Percentiles rank a stretch among this genome's conserved stretches.
Conservation (phyloP, 2,329 filamentous ascomycete genomes). For the Fusarium redolens region DNA sequence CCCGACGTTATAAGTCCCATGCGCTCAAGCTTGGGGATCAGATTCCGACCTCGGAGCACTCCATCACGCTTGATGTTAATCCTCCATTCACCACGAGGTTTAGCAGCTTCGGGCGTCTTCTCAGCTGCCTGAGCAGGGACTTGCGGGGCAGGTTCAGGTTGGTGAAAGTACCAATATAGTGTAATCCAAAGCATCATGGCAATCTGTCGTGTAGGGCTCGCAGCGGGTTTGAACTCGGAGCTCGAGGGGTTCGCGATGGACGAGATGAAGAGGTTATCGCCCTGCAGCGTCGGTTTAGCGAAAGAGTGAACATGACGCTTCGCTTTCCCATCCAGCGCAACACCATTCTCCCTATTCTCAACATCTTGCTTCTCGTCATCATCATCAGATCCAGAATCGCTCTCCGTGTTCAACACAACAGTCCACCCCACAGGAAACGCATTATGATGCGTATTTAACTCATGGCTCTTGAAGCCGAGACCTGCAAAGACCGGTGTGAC, state of each 20-base stretch:
- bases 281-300: slow-evolving; percentile 77
- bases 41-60: slow-evolving; percentile 84
- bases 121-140: slow-evolving; percentile 72
- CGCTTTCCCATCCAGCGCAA: slow-evolving; percentile 19
- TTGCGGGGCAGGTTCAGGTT: slow-evolving; percentile 75
- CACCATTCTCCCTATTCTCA: slow-evolving; percentile 36
- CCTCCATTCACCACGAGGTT: slow-evolving; percentile 86
- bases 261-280: slow-evolving; percentile 90
- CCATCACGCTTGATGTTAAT: slow-evolving; percentile 88
- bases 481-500: slow-evolving; percentile 92
- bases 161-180: slow-evolving; percentile 97
- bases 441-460: slow-evolving; percentile 74
- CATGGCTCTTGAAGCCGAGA: slow-evolving; percentile 86
- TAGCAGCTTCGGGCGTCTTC: slow-evolving; percentile 74
- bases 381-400: slow-evolving; percentile 30
- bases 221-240: slow-evolving; percentile 81
- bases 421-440: slow-evolving; percentile 91
- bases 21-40: slow-evolving; percentile 90
- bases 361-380: slow-evolving; percentile 30
- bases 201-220: slow-evolving; percentile 86
- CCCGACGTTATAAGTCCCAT: slow-evolving; percentile 87
- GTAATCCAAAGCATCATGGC: slow-evolving; percentile 98
- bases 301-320: slow-evolving; percentile 58
- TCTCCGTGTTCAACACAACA: slow-evolving; percentile 80
- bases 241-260: slow-evolving; percentile 87